Percentiles rank a stretch among this genome's conserved stretches.
Evolutionary conservation across 305 asterid species (phyloP).

Genomic region (Plantago rigida): DNA sequence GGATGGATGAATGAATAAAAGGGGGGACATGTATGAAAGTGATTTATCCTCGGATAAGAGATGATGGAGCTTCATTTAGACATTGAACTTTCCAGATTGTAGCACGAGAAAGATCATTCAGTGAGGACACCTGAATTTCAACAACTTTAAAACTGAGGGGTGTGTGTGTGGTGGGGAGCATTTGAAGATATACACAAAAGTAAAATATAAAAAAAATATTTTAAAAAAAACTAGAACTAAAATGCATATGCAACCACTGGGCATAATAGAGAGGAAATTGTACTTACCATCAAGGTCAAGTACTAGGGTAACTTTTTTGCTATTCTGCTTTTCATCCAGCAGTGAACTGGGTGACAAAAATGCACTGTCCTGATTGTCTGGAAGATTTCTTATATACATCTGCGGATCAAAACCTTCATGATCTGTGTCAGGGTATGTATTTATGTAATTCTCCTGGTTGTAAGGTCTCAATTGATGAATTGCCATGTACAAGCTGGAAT

Average conservation of each 20-base stretch:
- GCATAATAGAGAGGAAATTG: not conserved
- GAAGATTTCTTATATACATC: conserved; percentile 59
- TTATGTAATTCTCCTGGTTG: conserved; percentile 44
- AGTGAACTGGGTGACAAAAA: conserved; percentile 31
- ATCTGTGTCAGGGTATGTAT: conserved; percentile 47
- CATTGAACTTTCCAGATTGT: not conserved
- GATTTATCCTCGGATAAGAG: no score
- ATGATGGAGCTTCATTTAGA: not conserved
- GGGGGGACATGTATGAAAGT: no score
- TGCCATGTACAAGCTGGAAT: conserved; percentile 62
- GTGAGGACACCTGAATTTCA: no score
- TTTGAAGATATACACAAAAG: conserved; percentile 5
- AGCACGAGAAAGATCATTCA: not conserved
- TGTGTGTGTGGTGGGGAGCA: not conserved
- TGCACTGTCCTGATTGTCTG: conserved; percentile 50
- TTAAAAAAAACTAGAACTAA: not conserved
- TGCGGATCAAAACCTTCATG: conserved; percentile 82
- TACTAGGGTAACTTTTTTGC: conserved; percentile 56
- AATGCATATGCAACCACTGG: not conserved
- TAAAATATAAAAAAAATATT: no score
- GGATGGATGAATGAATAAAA: no score
- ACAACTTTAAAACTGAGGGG: no score
- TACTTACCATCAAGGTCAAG: conserved; percentile 90
- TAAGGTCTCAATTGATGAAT: conserved; percentile 66
- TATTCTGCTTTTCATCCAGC: conserved; percentile 39